Evolutionary conservation across 2,329 filamentous ascomycete genomes (phyloP), one percentile per base, ranked within the genome.

Genomic region (Helicocarpus griseus): DNA sequence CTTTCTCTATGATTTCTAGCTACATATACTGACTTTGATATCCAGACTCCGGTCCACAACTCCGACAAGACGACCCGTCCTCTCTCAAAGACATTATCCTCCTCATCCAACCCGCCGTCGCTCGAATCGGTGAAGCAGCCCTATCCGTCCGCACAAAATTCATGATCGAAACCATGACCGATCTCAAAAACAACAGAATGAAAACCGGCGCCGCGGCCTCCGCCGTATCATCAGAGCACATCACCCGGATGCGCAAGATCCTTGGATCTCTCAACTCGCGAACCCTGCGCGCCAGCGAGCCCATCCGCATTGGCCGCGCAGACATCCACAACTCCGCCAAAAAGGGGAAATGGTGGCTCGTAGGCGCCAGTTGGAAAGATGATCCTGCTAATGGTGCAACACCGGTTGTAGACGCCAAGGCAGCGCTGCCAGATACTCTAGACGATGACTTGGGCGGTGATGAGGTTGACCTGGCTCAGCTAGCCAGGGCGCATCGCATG

Each of bases 301-400:
- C 93, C 3, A 77, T 98, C 54, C 82, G 88, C 7, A 83, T 96
- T 52, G 83, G 86, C 9, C 76, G 96, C 3, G 76, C 79, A 35
- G 93, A 98, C 62, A 87, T 98, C 48, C 82, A 82, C 56, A 81
- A 90, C 55, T 85, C 85, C 0, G 86, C 91, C 38, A 91, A 86
- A 64, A 87, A 85, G 64, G 93, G 93, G 0, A 96, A 95, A 72
- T 98, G 93, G 93, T 98, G 93, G 93, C 80, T 97, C 19, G 87
- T 97, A 4, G 93, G 93, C 48, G 91, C 93, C n/a, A 95, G 89
- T 67, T 96, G 91, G 81, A 75, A 73, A 38, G 69, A 72, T 52
- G 65, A 71, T 50, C 45, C 49, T 35, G 49, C 19, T 35, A 47
- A 52, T 31, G 41, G 57, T 40, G 51, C 33, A 21, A 4, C 21